Evolutionary conservation across 2,329 filamentous ascomycete genomes (phyloP).

Genomic region (Botrytis fabae): DNA sequence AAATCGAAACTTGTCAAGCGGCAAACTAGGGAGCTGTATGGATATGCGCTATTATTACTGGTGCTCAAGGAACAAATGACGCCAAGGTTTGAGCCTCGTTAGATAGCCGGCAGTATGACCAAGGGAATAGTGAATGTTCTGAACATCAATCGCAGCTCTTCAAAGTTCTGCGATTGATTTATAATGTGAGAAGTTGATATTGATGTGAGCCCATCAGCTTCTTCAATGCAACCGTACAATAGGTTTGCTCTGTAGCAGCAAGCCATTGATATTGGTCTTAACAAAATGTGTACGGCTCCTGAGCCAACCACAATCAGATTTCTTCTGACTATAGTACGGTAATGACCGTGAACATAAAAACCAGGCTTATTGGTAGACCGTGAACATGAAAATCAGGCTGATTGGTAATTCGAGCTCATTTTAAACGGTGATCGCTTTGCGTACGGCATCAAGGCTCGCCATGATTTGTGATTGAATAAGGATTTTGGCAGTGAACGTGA

Average conservation of each 20-base stretch:
- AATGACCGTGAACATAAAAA: neutral
- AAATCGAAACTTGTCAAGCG: neutral
- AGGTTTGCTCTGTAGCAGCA: neutral
- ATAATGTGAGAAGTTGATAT: neutral
- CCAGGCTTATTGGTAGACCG: neutral
- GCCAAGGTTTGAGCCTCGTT: neutral
- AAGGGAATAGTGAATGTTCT: neutral
- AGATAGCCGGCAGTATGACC: neutral
- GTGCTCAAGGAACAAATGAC: neutral
- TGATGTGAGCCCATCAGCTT: neutral
- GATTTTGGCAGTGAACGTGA: neutral
- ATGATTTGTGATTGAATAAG: neutral
- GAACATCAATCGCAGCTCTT: neutral
- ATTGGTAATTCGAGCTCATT: neutral
- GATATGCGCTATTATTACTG: neutral
- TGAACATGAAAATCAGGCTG: neutral
- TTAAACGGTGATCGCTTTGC: too few species aligned
- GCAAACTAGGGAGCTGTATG: neutral
- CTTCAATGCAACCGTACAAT: too few species aligned
- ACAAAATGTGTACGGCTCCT: neutral
- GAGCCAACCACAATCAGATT: neutral
- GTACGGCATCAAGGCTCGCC: neutral
- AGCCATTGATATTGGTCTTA: neutral
- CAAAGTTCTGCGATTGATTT: too few species aligned
- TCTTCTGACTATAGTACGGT: neutral